These are phyloP conservation scores for Aspergillus hortae DNA, from an alignment of 2,329 filamentous ascomycete species.

Conservation along the genomic window DNA sequence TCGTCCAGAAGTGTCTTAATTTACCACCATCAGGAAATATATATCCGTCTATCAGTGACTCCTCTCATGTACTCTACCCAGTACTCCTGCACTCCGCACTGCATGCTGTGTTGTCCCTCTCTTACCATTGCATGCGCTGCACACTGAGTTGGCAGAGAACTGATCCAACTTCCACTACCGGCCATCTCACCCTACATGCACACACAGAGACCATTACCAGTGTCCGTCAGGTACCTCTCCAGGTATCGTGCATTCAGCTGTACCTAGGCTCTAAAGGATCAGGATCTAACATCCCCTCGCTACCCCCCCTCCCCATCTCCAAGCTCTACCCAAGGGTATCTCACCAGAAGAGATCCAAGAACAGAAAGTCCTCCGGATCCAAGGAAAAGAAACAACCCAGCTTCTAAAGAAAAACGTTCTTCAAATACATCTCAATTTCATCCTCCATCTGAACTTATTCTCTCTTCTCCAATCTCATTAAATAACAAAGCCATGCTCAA, in stretches of 20 bases:
- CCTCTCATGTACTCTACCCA: too few species aligned
- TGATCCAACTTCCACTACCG: neutral
- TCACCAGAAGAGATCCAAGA: neutral
- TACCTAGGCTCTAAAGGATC: too few species aligned
- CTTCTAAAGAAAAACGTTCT: neutral
- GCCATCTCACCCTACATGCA: neutral
- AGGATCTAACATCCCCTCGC: too few species aligned
- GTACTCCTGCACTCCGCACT: neutral
- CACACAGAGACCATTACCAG: neutral
- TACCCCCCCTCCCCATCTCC: neutral
- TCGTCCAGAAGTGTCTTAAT: too few species aligned
- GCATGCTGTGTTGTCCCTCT: neutral
- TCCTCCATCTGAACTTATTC: slow-evolving; percentile 9
- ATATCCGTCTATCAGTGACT: neutral
- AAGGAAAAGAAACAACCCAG: neutral
- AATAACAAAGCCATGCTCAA: slow-evolving; percentile 11
- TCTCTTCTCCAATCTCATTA: slow-evolving; percentile 12
- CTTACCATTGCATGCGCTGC: neutral
- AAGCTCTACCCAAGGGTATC: neutral
- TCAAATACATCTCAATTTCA: slow-evolving; percentile 1
- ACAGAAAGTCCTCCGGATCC: neutral
- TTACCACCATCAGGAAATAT: too few species aligned
- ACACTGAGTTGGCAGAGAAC: neutral
- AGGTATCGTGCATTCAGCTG: too few species aligned
- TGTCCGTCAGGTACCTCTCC: too few species aligned